These are phyloP conservation scores for Acacia acuminata DNA, from an alignment of 306 rosid genomes.

Conservation along the genomic window DNA sequence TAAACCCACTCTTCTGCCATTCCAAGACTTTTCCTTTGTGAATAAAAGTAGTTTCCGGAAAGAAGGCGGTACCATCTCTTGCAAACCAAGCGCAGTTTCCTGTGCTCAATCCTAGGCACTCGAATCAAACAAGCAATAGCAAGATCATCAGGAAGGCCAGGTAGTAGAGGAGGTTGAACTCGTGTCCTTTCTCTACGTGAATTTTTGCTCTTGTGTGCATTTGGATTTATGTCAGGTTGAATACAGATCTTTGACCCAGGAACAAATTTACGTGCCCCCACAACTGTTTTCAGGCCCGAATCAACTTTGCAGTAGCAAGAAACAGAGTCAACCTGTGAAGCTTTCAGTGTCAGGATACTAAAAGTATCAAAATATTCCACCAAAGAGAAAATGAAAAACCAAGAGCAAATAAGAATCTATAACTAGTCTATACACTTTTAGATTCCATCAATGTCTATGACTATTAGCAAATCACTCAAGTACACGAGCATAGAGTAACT, in stretches of 20 bases:
- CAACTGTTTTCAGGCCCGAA: constrained; percentile 90
- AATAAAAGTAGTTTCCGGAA: constrained; percentile 92
- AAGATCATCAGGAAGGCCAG: constrained; percentile 99
- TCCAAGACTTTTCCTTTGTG: constrained; percentile 93
- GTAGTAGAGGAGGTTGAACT: constrained; percentile 91
- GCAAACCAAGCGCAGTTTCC: constrained; percentile 91
- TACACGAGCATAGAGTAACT: too few relatives aligned
- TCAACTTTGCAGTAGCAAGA: constrained; percentile 99
- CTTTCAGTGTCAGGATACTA: constrained; percentile 41
- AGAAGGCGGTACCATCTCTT: constrained; percentile 93
- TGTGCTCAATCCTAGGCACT: constrained; percentile 90
- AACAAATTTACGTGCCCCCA: constrained; percentile 94
- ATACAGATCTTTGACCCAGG: constrained; percentile 94
- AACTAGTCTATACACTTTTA: background rate
- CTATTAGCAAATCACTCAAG: too few relatives aligned
- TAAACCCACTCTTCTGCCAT: constrained; percentile 99
- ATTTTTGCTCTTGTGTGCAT: constrained; percentile 78
- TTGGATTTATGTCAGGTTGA: constrained; percentile 97
- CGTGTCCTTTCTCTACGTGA: constrained; percentile 81
- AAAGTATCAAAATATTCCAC: background rate
- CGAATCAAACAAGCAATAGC: constrained; percentile 97
- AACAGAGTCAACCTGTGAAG: constrained; percentile 90
- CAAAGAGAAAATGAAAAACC: background rate
- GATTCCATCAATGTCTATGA: background rate
- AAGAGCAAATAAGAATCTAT: constrained; percentile 9